phyloP scores from a whole-genome alignment of 371 early-diverging fungal genomes.

The Mortierella sp. region DNA sequence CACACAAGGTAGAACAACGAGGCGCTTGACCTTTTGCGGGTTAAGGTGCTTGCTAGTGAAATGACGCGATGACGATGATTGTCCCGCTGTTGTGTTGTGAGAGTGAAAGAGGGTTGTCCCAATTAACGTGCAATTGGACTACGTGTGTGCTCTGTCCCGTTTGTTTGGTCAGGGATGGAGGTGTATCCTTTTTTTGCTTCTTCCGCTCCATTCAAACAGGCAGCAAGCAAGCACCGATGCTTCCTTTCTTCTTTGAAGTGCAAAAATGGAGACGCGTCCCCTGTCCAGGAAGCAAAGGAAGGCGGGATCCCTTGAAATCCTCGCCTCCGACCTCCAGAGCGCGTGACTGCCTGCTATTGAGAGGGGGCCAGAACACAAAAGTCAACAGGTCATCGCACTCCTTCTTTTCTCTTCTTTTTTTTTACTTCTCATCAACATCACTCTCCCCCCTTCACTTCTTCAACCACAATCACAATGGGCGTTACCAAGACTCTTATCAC shows the following conservation, averaged over 20 bases:
- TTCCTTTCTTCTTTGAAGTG: no score
- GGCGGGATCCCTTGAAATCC: constrained; percentile 6
- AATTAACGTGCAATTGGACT: not conserved
- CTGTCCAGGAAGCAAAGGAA: not conserved
- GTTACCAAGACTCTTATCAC: constrained; percentile 59
- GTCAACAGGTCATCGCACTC: not conserved
- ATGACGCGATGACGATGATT: not conserved
- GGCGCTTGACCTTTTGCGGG: not conserved
- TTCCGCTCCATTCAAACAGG: not conserved
- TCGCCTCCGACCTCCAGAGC: no score
- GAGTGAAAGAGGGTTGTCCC: not conserved
- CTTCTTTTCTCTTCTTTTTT: constrained; percentile 7
- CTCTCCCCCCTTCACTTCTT: not conserved
- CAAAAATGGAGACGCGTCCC: not conserved
- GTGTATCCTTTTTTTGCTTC: not conserved
- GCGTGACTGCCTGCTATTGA: no score
- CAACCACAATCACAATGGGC: constrained; percentile 29
- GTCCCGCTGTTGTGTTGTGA: not conserved
- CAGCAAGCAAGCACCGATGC: no score
- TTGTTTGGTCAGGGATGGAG: not conserved
- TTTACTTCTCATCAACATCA: constrained; percentile 1
- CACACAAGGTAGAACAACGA: not conserved
- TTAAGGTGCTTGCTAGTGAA: not conserved
- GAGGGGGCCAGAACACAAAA: not conserved
- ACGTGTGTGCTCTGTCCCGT: not conserved